Evolutionary conservation across 2,329 filamentous ascomycete genomes (phyloP), one percentile per base, ranked within the genome.

Genomic region (Calonectria naviculata): DNA sequence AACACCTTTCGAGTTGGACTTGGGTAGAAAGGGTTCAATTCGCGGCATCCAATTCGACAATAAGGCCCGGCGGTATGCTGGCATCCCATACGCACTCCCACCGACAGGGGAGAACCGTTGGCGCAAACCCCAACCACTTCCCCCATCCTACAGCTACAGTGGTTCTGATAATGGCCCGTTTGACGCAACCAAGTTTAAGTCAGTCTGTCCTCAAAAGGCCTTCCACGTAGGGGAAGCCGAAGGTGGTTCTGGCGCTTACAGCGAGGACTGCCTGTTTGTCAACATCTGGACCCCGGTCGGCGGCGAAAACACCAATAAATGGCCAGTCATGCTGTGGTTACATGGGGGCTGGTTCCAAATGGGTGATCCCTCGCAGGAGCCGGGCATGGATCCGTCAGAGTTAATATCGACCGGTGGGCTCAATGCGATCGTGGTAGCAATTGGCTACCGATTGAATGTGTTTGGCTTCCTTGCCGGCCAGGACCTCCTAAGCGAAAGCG

Each of bases 311-410:
- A 15, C 54, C 1, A 75, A 72, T 41, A 78, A 77, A 42, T 81
- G 78, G 75, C 81, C 80, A 4, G 78, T 82, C 1, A 77, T 80
- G 78, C 68, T 84, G 6, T 83, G 80, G 78, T 63, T 84, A 1
- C 82, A 86, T 68, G 85, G 85, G 6, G 85, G 86, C 0, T 87
- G 85, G 84, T 85, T 87, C 68, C 84, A 87, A 71, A 80, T 86
- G 42, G 84, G 84, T 13, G 81, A 85, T n/a, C 83, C 84, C 0
- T 82, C 81, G 19, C 85, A 87, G 26, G 81, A 84, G 24, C 67
- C 78, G 3, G 80, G 80, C 1, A 83, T 85, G 81, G 81, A 86
- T 61, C 84, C 85, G 1, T 85, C 83, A 0, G 85, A 87, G 71
- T 71, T 86, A 19, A 81, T 84, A 17, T 79, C 81, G 3, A 80